Conservation (phyloP, 2,329 filamentous ascomycete genomes). For the Drechmeria coniospora region DNA sequence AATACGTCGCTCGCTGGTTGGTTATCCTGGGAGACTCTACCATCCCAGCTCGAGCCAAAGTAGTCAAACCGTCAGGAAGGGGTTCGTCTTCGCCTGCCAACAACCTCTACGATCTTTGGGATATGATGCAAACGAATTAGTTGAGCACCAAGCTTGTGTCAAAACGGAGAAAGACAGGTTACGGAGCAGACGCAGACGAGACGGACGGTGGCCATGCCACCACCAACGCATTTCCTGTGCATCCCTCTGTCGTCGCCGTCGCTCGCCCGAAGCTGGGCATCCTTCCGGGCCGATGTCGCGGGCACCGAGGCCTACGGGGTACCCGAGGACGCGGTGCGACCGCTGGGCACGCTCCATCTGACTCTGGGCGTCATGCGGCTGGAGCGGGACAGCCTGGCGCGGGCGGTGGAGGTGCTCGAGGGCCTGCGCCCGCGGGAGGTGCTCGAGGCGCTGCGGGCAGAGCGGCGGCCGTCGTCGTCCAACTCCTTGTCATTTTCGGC, state of each 20-base stretch:
- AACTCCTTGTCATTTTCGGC: not conserved
- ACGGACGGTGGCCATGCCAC: conserved; percentile 19
- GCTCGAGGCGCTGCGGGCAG: conserved; percentile 14
- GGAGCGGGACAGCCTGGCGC: conserved; percentile 27
- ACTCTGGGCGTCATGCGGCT: conserved; percentile 81
- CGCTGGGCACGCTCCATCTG: conserved; percentile 67
- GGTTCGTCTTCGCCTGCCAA: too few species aligned
- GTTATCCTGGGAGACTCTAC: too few species aligned
- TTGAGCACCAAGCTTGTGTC: too few species aligned
- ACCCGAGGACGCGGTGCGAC: conserved; percentile 54
- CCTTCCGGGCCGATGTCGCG: conserved; percentile 46
- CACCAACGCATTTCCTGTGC: conserved; percentile 61
- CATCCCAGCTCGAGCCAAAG: too few species aligned
- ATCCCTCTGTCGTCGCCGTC: conserved; percentile 55
- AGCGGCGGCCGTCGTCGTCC: conserved; percentile 3
- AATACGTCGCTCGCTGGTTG: too few species aligned
- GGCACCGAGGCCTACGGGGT: conserved; percentile 30
- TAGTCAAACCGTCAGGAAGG: too few species aligned
- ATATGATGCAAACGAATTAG: too few species aligned
- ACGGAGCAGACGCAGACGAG: conserved; percentile 1
- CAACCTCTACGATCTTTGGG: too few species aligned
- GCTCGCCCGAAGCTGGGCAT: conserved; percentile 43
- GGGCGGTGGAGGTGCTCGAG: conserved; percentile 24
- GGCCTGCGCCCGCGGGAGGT: conserved; percentile 23
- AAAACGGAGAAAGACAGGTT: too few species aligned